phyloP scores from a whole-genome alignment of 2,329 filamentous ascomycete genomes.

The Diaporthe aspalathi region DNA sequence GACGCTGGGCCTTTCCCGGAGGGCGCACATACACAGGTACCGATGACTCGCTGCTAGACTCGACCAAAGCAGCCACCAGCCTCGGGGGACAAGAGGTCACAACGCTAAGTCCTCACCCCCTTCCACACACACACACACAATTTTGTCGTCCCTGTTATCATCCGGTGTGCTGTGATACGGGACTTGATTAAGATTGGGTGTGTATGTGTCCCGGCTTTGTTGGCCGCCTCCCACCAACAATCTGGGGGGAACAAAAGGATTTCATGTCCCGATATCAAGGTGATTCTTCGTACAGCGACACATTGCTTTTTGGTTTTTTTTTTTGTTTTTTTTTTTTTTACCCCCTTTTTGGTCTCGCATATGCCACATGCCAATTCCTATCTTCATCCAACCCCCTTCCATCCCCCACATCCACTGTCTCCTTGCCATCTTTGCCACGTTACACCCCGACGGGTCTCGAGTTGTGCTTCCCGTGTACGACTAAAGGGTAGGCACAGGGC shows the following conservation, averaged over 20 bases:
- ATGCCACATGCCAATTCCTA: not conserved
- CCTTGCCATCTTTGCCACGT: conserved; percentile 19
- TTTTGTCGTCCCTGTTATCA: not conserved
- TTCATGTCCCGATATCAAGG: not conserved
- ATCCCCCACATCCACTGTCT: not conserved
- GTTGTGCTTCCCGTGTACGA: conserved; percentile 31
- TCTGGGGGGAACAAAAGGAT: not conserved
- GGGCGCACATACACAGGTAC: conserved; percentile 22
- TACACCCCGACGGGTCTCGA: conserved; percentile 37
- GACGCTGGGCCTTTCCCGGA: not conserved
- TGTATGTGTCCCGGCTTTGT: not conserved
- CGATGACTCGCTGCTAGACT: conserved; percentile 33
- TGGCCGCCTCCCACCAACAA: not conserved
- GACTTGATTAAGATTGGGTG: too few species aligned
- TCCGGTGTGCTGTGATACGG: conserved; percentile 1
- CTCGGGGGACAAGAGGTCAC: conserved; percentile 7
- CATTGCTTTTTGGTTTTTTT: too few species aligned
- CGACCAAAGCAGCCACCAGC: conserved; percentile 22
- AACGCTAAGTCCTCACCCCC: not conserved
- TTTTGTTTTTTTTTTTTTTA: too few species aligned
- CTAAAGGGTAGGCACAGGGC: conserved; percentile 19
- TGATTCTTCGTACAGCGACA: not conserved
- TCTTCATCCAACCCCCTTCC: not conserved
- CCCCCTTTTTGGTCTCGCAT: too few species aligned
- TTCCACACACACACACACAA: too few species aligned